These are phyloP conservation scores for Suhomyces maxii DNA, from an alignment of 1,139 yeast genomes.

Conservation along the genomic window DNA sequence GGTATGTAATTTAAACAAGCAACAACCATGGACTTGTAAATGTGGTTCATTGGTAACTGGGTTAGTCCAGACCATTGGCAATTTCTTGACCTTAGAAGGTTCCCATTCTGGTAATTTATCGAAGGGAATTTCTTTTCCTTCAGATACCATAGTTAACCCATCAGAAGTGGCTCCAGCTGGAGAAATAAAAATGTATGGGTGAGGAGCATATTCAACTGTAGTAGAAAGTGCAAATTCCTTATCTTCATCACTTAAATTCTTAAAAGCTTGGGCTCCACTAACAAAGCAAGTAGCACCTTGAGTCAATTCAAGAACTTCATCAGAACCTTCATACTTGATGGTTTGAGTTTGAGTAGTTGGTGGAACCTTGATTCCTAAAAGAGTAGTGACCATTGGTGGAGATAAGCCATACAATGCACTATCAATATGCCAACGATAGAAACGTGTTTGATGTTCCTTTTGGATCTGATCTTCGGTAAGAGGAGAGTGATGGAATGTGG, in stretches of 20 bases:
- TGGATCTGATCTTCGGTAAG: slow-evolving; percentile 62
- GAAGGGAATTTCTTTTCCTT: slow-evolving; percentile 66
- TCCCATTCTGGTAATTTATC: slow-evolving; percentile 82
- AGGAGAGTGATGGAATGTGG: slow-evolving; percentile 69
- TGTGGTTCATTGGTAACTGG: slow-evolving; percentile 84
- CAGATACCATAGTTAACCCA: slow-evolving; percentile 82
- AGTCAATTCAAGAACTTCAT: slow-evolving; percentile 62
- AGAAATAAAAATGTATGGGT: slow-evolving; percentile 82
- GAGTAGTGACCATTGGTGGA: slow-evolving; percentile 83
- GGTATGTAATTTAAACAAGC: slow-evolving; percentile 67
- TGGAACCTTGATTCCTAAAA: slow-evolving; percentile 82
- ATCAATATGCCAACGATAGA: slow-evolving; percentile 92
- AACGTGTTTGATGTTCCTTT: slow-evolving; percentile 65
- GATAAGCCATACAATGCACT: slow-evolving; percentile 82
- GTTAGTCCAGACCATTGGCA: slow-evolving; percentile 90
- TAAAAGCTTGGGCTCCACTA: slow-evolving; percentile 76
- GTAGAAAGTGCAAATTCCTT: slow-evolving; percentile 72
- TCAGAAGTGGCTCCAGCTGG: slow-evolving; percentile 80
- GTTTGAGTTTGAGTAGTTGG: slow-evolving; percentile 43
- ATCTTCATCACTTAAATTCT: slow-evolving; percentile 63
- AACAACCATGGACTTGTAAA: slow-evolving; percentile 84
- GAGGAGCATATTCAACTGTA: slow-evolving; percentile 85
- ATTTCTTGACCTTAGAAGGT: slow-evolving; percentile 64
- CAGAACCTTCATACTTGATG: slow-evolving; percentile 62
- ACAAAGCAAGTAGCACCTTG: slow-evolving; percentile 90